Conservation (phyloP, 352 stramenopile genomes). For the Globisporangium parvum region DNA sequence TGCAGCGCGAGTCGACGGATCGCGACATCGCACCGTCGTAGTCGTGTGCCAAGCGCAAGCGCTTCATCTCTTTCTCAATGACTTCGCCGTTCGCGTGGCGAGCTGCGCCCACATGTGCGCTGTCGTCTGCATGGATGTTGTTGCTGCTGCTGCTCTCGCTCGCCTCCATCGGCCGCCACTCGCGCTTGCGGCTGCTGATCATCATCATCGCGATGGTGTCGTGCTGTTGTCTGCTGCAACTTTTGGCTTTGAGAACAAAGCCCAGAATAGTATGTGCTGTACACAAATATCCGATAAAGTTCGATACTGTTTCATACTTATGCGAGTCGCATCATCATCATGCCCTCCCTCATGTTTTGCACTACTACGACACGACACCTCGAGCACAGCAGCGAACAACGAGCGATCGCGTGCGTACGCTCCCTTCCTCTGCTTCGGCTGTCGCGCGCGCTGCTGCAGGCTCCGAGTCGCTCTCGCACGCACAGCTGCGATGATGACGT, state of each 20-base stretch:
- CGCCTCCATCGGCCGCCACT: conserved; percentile 18
- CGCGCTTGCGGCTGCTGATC: conserved; percentile 27
- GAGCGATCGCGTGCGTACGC: no score
- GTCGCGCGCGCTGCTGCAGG: no score
- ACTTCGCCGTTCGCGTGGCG: conserved; percentile 19
- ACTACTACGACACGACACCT: no score
- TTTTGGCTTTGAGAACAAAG: neutral
- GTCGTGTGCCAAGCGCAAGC: conserved; percentile 61
- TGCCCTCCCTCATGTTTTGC: no score
- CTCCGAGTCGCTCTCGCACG: neutral
- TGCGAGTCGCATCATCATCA: no score
- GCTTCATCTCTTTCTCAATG: conserved; percentile 73
- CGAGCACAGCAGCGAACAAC: neutral
- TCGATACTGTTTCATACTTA: no score
- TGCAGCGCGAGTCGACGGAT: neutral
- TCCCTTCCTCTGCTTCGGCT: neutral
- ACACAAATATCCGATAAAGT: neutral
- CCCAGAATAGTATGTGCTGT: neutral
- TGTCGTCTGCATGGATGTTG: neutral
- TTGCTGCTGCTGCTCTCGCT: neutral
- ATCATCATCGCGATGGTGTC: neutral
- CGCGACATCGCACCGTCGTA: conserved; percentile 26
- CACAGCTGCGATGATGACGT: conserved; percentile 3
- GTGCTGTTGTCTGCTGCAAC: no score
- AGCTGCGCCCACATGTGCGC: neutral